Evolutionary conservation across 2,329 filamentous ascomycete genomes (phyloP), one percentile per base, ranked within the genome.

Genomic region (Endocalyx cinctus): DNA sequence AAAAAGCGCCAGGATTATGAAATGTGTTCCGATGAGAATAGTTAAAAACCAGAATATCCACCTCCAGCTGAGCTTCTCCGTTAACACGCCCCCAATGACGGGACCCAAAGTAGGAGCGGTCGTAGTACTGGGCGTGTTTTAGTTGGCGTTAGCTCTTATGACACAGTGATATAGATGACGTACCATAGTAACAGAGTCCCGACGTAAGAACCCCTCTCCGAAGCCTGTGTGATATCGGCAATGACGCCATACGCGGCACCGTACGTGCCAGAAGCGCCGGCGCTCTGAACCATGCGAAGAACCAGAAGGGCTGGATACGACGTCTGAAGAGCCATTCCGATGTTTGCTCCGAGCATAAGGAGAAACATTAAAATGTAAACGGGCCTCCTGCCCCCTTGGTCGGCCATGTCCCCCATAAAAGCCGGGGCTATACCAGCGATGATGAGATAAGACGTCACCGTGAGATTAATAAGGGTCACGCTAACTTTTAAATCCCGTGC

Each of bases 121-220:
- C 4, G 23, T 32, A 3, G 35, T 37, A n/a, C 35, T 37, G 22
- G 5, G n/a, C n/a, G 20, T 23, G n/a, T n/a, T n/a, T 23, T 23
- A n/a, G 8, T 23, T n/a, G n/a, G n/a, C n/a, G n/a, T n/a, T n/a
- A n/a, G n/a, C n/a, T n/a, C n/a, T n/a, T n/a, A n/a, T n/a, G n/a
- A n/a, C n/a, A n/a, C n/a, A n/a, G n/a, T n/a, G n/a, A n/a, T n/a
- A n/a, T n/a, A n/a, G 20, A 8, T n/a, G 12, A 25, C 33, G 12
- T 17, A 35, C 33, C 15, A 29, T 10, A 29, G 13, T 8, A 35
- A 19, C 17, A 35, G 17, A 10, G 33, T 70, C 33, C 74, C 81
- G 59, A 87, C 78, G 49, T 84, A 87, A 30, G 69, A 72, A 4
- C 84, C 84, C 45, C 84, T 65, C 53, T 87, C 82, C 0, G 72